Base-by-base conservation (phyloP, 345 rosid species). In the Salix exigua region DNA sequence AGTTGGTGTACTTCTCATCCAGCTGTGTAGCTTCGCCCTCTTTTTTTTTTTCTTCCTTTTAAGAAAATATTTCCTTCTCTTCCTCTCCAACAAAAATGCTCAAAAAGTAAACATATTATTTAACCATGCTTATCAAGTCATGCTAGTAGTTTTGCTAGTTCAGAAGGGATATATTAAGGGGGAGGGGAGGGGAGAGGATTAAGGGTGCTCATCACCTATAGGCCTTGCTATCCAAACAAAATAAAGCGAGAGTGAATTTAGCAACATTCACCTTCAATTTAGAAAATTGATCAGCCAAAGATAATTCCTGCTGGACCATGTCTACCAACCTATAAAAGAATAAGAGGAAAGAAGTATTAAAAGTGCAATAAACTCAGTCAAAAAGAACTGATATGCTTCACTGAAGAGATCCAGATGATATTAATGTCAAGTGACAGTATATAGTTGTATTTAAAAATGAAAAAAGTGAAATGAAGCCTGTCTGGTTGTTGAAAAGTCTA, bases 291-390 rank as follows among this genome's bases (percentile, higher is more conserved):
- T 96, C 86, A 53, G 97, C 96, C 88, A 96, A 85, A 71, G 92
- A 88, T 87, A 92, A 81, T 73, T 93, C 99, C 76, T 89, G 98
- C 85, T 89, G 99, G 66, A 90, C 91, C 89, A 91, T 76, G 87
- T 96, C 99, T 82, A 89, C 76, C 88, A 96, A 87, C 90, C 99
- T 96, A 77, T 64, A 79, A 78, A 79, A 68, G 69, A 83, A 75
- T 16, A 26, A 17, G 3, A 74, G 21, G 65, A 46, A 71, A 71
- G 55, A 23, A 53, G 37, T 16, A 75, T 26, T 55, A 75, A 17
- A 7, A 61, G 33, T 5, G 28, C 4, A 16, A 64, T 7, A 19
- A 71, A 42, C 38, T 38, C 70, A 50, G 76, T 60, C 30, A 73
- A 42, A 61, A 60, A 19, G 7, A 38, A 72, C 17, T 25, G 25